phyloP scores from a whole-genome alignment of 2,329 filamentous ascomycete genomes.

The Penicillium sp. region DNA sequence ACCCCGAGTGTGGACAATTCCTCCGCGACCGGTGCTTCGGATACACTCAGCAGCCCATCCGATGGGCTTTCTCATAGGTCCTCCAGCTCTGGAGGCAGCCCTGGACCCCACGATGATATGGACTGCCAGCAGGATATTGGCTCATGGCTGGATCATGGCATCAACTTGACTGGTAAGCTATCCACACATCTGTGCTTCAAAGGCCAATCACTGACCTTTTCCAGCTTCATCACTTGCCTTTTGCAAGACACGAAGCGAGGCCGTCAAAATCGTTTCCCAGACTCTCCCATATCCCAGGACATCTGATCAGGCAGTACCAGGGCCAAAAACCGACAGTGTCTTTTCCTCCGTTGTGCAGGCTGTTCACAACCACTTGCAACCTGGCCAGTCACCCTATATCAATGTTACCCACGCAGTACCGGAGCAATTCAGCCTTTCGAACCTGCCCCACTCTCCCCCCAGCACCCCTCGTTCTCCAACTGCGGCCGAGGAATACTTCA shows the following conservation, averaged over 20 bases:
- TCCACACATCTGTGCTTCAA: neutral
- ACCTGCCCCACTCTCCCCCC: constrained; percentile 62
- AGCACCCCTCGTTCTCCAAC: constrained; percentile 52
- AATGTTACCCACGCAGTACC: constrained; percentile 64
- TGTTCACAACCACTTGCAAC: constrained; percentile 53
- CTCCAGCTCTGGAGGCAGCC: constrained; percentile 33
- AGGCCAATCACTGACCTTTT: constrained; percentile 3
- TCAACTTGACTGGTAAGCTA: constrained; percentile 37
- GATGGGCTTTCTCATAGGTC: constrained; percentile 31
- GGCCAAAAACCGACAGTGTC: constrained; percentile 38
- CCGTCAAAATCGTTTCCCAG: constrained; percentile 59
- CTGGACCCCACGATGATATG: constrained; percentile 30
- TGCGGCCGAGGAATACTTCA: constrained; percentile 60
- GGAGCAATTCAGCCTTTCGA: constrained; percentile 59
- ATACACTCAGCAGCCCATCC: constrained; percentile 31
- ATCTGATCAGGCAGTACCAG: constrained; percentile 30
- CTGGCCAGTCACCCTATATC: constrained; percentile 56
- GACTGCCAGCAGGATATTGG: constrained; percentile 31
- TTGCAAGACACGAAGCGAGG: constrained; percentile 39
- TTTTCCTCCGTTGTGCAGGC: constrained; percentile 55
- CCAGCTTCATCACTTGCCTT: constrained; percentile 39
- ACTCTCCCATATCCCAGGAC: constrained; percentile 55
- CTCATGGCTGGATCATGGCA: constrained; percentile 39
- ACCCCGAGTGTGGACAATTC: constrained; percentile 28
- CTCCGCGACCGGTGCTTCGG: constrained; percentile 26